Evolutionary conservation across 305 asterid species (phyloP), one percentile per base, ranked within the genome.

Genomic region (Fraxinus floribunda): DNA sequence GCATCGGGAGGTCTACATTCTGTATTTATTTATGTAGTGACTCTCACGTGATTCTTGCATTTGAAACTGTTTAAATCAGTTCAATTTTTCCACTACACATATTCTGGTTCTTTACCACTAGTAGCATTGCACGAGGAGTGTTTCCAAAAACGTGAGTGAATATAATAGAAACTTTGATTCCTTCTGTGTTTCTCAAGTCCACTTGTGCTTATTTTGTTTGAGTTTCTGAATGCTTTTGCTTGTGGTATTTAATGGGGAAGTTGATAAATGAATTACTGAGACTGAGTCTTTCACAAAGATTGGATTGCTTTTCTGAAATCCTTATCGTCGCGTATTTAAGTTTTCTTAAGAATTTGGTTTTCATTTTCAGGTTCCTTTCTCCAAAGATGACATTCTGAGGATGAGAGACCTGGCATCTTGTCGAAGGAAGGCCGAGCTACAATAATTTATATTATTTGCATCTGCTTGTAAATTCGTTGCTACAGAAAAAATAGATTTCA

Each of bases 301-400:
- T 71, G 76, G 76, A 34, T 71, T 71, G 44, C 76, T 5, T 68
- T 29, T 15, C n/a, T 29, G 20, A 29, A 64, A 66, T 66, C 34
- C 32, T 70, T 30, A 9, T 32, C 8, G 3, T 71, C 4, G 26
- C 11, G 13, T 34, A 34, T 30, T 71, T 30, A 13, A 70, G 24
- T 29, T 29, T 24, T 46, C 11, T 20, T 7, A 16, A 0, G 24
- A 24, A 66, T 15, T 13, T 35, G 38, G 8, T 72, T 80, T 34
- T 4, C n/a, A 41, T 49, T 75, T 77, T 35, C 88, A 86, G 91
- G 85, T 75, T 85, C 39, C 49, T 66, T 68, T 44, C 86, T 78
- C 82, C 92, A 81, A 85, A 88, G 86, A 88, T 87, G 93, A 90
- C 86, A 86, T 87, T 91, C 88, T 78, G 91, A 89, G 89, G 90